phyloP scores from a whole-genome alignment of 2,329 filamentous ascomycete species.

The Phaeomoniella chlamydospora region DNA sequence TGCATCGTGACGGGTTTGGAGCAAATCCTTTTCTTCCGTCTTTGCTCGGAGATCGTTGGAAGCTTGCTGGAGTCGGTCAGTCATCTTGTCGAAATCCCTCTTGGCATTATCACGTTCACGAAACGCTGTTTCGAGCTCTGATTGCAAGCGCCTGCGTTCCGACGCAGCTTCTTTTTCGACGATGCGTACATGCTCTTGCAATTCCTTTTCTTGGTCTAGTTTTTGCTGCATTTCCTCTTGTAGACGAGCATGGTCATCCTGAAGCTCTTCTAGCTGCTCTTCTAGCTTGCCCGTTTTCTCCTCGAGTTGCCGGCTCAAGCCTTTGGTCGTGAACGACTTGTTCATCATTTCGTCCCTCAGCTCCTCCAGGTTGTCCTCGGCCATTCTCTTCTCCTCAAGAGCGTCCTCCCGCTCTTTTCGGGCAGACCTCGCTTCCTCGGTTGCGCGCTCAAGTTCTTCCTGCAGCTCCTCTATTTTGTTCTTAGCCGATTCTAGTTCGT shows the following conservation, averaged over 20 bases:
- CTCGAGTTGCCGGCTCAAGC: conserved; percentile 59
- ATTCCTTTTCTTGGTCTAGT: conserved; percentile 20
- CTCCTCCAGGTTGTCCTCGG: conserved; percentile 41
- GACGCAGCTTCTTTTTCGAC: conserved; percentile 22
- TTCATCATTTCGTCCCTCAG: conserved; percentile 66
- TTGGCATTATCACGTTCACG: conserved; percentile 31
- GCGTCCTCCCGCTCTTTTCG: conserved; percentile 33
- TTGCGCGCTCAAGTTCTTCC: conserved; percentile 22
- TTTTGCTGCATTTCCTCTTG: conserved; percentile 30
- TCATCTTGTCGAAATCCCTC: conserved; percentile 23
- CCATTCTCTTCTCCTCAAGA: conserved; percentile 34
- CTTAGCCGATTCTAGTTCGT: conserved; percentile 30
- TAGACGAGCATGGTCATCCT: conserved; percentile 28
- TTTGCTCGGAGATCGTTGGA: conserved; percentile 46
- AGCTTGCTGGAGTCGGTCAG: conserved; percentile 26
- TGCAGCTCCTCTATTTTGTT: conserved; percentile 27
- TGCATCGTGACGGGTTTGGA: conserved; percentile 55
- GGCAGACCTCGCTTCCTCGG: conserved; percentile 20
- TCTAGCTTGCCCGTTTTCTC: conserved; percentile 55
- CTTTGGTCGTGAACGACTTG: conserved; percentile 63
- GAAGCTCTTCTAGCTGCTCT: conserved; percentile 43
- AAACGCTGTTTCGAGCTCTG: conserved; percentile 27
- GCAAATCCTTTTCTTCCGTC: conserved; percentile 49
- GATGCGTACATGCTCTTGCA: conserved; percentile 26
- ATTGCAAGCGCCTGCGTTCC: conserved; percentile 21